Base-by-base conservation (phyloP, 2,329 filamentous ascomycete genomes). In the Pseudomassariella vexata region DNA sequence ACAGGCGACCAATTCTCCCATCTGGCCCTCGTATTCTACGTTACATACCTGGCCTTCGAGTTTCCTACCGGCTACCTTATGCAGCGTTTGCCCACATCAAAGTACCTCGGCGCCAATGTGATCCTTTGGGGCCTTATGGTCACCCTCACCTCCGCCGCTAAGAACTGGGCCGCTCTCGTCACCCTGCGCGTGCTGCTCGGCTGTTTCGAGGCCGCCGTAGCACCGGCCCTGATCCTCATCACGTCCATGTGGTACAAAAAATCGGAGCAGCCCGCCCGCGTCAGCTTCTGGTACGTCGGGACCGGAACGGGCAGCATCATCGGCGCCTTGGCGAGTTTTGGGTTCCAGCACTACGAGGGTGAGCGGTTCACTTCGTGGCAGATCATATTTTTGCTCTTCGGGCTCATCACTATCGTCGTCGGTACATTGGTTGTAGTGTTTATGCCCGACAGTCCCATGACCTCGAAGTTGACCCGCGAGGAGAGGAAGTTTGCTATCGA, bases 231-330 rank as follows among this genome's bases (percentile, higher is more conserved):
- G 32, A 69, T 74, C 24, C 57, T 75, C 10, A 65, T 76, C 34
- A 74, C 70, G 1, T 60, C 62, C 4, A 70, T 70, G 59, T 74
- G 66, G 67, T 73, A 73, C 36, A 69, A 65, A 37, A 60, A 64
- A 37, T 63, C 64, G 5, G 74, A 81, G 43, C 75, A 79, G 40
- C 71, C 74, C 0, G 50, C 72, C 14, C 65, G 76, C 2, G 68
- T 77, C 9, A 70, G 72, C 5, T 42, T 72, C 28, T 80, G 76
- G 75, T 81, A 79, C 44, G 62, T 70, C 3, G 74, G 71, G 0
- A 46, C 45, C 22, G 48, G 50, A 32, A 47, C 56, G 5, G 68
- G 60, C 11, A 61, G 60, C 34, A 62, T 63, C 34, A 57, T 65
- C 26, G 60, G 55, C 0, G 59, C 60, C 2, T 41, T 59, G 29